These are phyloP conservation scores for Xylaria sp. DNA, from an alignment of 2,329 filamentous ascomycete species.

Conservation along the genomic window DNA sequence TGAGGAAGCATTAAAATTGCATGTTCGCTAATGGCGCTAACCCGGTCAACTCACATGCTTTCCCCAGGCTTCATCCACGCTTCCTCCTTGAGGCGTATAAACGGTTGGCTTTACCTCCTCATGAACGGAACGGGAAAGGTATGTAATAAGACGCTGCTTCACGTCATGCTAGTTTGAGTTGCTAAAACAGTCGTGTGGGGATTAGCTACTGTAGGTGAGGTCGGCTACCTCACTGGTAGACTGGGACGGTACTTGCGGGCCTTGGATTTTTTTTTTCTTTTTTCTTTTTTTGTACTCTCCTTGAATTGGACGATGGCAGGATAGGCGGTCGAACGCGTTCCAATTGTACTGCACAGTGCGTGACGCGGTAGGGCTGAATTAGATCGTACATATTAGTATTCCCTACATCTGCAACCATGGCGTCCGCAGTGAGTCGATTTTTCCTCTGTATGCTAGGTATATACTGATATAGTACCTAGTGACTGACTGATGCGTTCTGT, in stretches of 20 bases:
- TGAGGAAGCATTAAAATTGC: conserved; percentile 21
- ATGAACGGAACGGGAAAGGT: not conserved
- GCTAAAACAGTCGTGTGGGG: conserved; percentile 11
- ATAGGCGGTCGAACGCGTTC: conserved; percentile 24
- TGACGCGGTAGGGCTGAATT: conserved; percentile 25
- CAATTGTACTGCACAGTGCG: conserved; percentile 18
- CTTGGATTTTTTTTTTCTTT: too few species aligned
- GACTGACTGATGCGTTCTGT: too few species aligned
- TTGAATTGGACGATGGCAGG: too few species aligned
- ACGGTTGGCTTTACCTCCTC: too few species aligned
- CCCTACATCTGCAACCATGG: too few species aligned
- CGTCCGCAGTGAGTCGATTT: too few species aligned
- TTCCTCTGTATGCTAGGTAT: too few species aligned
- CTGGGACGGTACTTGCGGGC: conserved; percentile 8
- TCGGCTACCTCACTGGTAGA: too few species aligned
- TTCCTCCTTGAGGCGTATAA: too few species aligned
- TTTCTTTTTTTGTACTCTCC: too few species aligned
- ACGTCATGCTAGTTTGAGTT: not conserved
- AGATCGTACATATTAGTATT: conserved; percentile 8
- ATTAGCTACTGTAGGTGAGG: not conserved
- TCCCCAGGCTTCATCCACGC: not conserved
- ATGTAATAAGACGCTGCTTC: not conserved
- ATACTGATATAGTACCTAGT: too few species aligned
- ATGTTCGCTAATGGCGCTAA: conserved; percentile 23
- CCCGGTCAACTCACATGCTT: conserved; percentile 12